These are phyloP conservation scores for Fimicolochytrium jonesii DNA, from an alignment of 192 early-diverging fungal genomes.

Conservation along the genomic window DNA sequence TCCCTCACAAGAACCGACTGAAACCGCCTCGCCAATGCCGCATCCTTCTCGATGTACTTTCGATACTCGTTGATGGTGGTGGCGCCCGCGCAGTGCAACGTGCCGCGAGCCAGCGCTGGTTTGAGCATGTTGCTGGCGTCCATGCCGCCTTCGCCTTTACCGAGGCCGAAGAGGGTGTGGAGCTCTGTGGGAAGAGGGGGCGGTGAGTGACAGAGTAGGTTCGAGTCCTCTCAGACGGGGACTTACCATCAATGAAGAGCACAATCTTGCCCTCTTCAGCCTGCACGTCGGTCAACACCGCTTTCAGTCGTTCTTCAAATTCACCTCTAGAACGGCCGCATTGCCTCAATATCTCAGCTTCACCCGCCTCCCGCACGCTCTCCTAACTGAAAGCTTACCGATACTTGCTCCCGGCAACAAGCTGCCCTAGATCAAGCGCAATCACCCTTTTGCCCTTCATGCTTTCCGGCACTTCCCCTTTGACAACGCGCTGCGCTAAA, in stretches of 20 bases:
- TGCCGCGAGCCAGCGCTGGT: slow-evolving; percentile 86
- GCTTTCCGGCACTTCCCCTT: slow-evolving; percentile 76
- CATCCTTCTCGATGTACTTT: slow-evolving; percentile 72
- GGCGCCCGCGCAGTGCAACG: slow-evolving; percentile 82
- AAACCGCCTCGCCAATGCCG: slow-evolving; percentile 63
- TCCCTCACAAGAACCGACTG: slow-evolving; percentile 57
- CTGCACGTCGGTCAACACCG: slow-evolving; percentile 81
- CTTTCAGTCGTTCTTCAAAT: slow-evolving; percentile 91
- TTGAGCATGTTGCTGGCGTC: slow-evolving; percentile 90
- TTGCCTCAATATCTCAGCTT: too few species aligned
- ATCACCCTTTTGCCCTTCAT: slow-evolving; percentile 72
- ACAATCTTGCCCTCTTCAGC: slow-evolving; percentile 77
- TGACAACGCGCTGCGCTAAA: slow-evolving; percentile 80
- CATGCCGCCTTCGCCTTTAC: slow-evolving; percentile 77
- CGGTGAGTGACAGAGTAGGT: too few species aligned
- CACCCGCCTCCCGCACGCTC: neutral
- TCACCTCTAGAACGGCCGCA: slow-evolving; percentile 77
- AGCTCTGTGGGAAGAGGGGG: too few species aligned
- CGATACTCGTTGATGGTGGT: slow-evolving; percentile 87
- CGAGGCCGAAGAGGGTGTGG: slow-evolving; percentile 84
- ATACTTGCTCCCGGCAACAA: slow-evolving; percentile 12
- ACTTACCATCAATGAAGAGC: slow-evolving; percentile 74
- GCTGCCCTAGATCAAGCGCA: slow-evolving; percentile 79
- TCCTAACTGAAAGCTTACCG: too few species aligned
- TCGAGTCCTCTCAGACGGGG: too few species aligned